phyloP scores from a whole-genome alignment of 331 rosid species.

The Prunus yedoensis region DNA sequence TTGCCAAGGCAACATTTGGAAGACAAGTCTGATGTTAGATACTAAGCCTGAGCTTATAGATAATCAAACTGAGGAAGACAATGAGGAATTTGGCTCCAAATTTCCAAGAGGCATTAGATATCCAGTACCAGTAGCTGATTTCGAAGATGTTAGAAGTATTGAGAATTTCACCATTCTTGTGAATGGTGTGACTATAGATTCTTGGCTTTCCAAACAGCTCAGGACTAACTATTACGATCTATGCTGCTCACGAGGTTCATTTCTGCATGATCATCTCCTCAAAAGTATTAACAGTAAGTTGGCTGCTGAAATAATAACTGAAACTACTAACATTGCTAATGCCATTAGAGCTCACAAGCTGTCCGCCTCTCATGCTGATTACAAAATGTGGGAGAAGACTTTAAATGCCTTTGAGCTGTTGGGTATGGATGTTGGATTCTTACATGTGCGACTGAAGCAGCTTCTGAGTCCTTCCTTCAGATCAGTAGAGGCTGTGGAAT shows the following conservation, averaged over 20 bases:
- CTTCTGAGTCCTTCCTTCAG: not conserved
- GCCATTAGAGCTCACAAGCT: constrained; percentile 7
- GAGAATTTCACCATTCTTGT: not conserved
- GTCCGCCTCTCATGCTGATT: not conserved
- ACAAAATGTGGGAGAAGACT: constrained; percentile 1
- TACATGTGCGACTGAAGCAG: not conserved
- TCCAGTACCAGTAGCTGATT: not conserved
- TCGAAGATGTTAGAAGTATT: not conserved
- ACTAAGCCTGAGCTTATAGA: not conserved
- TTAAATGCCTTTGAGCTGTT: constrained; percentile 6
- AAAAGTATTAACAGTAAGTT: not conserved
- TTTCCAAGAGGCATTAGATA: not conserved
- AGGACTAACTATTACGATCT: constrained; percentile 1
- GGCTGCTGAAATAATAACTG: constrained; percentile 8
- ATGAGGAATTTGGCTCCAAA: not conserved
- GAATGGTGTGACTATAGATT: constrained; percentile 8
- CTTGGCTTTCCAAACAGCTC: not conserved
- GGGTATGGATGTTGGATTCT: constrained; percentile 10
- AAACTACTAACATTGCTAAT: constrained; percentile 5
- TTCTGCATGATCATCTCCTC: constrained; percentile 8
- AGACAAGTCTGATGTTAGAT: not conserved
- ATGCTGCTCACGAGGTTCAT: constrained; percentile 2
- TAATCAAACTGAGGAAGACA: not conserved
- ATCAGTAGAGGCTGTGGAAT: not conserved
- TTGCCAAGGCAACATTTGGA: not conserved